Evolutionary conservation across 2,329 filamentous ascomycete genomes (phyloP), one percentile per base, ranked within the genome.

Genomic region (Talaromyces rugulosus): DNA sequence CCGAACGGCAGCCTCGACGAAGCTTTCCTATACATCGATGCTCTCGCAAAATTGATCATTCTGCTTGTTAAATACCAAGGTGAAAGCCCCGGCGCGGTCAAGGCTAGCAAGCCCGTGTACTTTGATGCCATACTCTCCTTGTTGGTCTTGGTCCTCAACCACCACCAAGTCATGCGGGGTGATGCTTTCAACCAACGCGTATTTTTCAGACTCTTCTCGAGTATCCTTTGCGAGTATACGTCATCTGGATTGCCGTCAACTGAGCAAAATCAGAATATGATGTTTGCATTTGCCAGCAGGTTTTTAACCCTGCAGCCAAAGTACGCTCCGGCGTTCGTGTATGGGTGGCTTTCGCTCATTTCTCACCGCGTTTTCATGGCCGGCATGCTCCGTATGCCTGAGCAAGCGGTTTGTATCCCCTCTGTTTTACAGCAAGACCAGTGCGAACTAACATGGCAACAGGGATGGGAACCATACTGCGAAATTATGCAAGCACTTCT

Each of bases 181-280:
- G 92, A 96, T 59, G 84, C 83, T 44, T 93, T 96, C 80, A 94
- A 92, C 69, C 90, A 94, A 71, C 88, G 91, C 64, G 88, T 96
- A 33, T 98, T 97, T 81, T 95, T 93, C 84, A 88, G 94, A 53
- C 83, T 99, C 50, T 89, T 97, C 72, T 94, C 92, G 0, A 85
- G 89, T 69, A 83, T 97, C 55, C 82, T 99, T 4, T 91, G 90
- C 74, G 89, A 95, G 68, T 83, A 94, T 61, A 82, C 85, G 31
- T 72, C 80, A 54, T 79, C 85, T 55, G 83, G 83, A 12, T 82
- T 87, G 64, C 82, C 88, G 61, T 72, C 88, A 36, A 74, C 82
- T 53, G 81, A 87, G 60, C 76, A 83, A 23, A 88, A 91, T 67
- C 85, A 86, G 65, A 85, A 89, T 33, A 86, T 96, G 68, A 83